Conservation (phyloP, 306 rosid species). For the Mucuna pruriens region DNA sequence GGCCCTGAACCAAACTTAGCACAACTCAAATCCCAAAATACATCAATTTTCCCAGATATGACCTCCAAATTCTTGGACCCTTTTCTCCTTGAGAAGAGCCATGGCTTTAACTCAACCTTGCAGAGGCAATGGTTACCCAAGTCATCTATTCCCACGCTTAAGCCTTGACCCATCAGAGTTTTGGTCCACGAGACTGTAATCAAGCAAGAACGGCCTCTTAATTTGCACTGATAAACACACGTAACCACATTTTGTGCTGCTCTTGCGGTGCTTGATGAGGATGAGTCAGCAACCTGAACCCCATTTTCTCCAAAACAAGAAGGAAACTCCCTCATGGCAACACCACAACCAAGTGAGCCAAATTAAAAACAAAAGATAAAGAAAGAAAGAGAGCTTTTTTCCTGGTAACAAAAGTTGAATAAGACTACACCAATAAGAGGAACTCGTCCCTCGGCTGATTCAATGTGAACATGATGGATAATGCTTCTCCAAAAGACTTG, state of each 20-base stretch:
- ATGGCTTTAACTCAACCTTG: constrained; percentile 86
- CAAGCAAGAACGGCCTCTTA: constrained; percentile 57
- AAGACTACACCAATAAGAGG: background rate
- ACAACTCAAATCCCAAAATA: constrained; percentile 75
- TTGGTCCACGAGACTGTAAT: constrained; percentile 89
- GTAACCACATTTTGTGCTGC: constrained; percentile 75
- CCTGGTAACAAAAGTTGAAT: background rate
- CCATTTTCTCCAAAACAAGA: constrained; percentile 96
- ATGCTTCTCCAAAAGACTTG: constrained; percentile 30
- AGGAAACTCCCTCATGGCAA: constrained; percentile 84
- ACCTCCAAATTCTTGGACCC: constrained; percentile 76
- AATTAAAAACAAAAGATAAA: background rate
- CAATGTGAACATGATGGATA: constrained; percentile 13
- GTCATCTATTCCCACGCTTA: constrained; percentile 73
- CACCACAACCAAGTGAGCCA: constrained; percentile 1
- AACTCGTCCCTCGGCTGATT: constrained; percentile 37
- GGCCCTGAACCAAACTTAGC: constrained; percentile 87
- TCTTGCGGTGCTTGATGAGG: constrained; percentile 60
- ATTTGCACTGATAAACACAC: constrained; percentile 74
- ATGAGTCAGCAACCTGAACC: constrained; percentile 79
- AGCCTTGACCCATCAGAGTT: constrained; percentile 82
- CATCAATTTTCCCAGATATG: constrained; percentile 58
- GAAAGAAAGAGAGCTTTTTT: background rate
- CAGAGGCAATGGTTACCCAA: constrained; percentile 61
- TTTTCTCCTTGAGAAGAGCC: constrained; percentile 84